Base-by-base conservation (phyloP, 2,329 filamentous ascomycete species). In the Zasmidium angulare region DNA sequence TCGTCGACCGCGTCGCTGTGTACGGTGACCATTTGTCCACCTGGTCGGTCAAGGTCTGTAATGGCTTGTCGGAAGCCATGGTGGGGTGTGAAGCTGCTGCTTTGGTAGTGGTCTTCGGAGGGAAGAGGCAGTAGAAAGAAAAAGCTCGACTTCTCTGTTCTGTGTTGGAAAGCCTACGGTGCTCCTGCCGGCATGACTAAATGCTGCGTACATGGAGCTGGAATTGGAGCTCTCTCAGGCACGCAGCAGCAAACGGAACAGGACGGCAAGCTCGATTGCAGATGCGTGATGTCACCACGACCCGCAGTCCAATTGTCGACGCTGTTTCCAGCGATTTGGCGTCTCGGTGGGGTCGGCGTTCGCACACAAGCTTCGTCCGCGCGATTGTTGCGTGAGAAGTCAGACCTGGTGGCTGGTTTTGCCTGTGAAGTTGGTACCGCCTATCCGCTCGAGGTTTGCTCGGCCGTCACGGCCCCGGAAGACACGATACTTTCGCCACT, bases 1-100 rank as follows among this genome's bases (percentile, higher is more conserved):
- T 67, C 17, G 72, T 75, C 36, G 69, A 69, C 46, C 69, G 66
- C 2, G 71, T 73, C 50, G 64, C 60, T 47, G 59, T 63, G 58
- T 71, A 72, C 29, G 67, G 68, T 9, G 66, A 69, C 70, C 70
- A 72, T 49, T 65, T 61, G 50, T 68, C 63, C 51, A 66, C 63
- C 60, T 70, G 61, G 43, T 55, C 69, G 17, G 63, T 68, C 55
- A 70, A 46, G 43, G 50, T 26, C 53, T 63, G 48, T 31, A 62
- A 48, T 43, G 56, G 57, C 46, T 56, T 55, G 36, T 60, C 55
- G 46, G 58, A 58, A 53, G 63, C 62, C 63, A 66, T 66, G 48
- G 59, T 53, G 50, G 50, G 31, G 53, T 52, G 50, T 29, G 49
- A 50, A 50, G 49, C 49, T 19, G 29, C 14, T 43, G 36, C 3